These are phyloP conservation scores for Aurifilum marmelostoma DNA, from an alignment of 2,329 filamentous ascomycete genomes.

Conservation along the genomic window DNA sequence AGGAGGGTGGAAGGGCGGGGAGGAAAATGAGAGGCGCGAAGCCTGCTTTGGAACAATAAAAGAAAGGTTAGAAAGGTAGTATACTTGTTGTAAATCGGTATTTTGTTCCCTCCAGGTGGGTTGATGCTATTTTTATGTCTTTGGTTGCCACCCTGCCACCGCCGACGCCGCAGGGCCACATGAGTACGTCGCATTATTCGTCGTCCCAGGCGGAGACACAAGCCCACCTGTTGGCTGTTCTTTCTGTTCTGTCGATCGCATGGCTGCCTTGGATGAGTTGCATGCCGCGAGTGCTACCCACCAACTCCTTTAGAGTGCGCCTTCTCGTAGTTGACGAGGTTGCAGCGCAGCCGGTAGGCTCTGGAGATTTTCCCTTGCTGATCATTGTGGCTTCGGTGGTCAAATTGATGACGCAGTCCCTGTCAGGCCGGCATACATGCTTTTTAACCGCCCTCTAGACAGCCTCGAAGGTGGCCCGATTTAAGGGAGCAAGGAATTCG, in stretches of 20 bases:
- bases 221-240: neutral
- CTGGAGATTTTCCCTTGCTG: neutral
- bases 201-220: neutral
- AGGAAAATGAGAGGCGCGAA: neutral
- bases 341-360: neutral
- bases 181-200: neutral
- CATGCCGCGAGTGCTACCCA: neutral
- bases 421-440: neutral
- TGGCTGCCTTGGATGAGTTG: neutral
- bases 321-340: neutral
- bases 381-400: neutral
- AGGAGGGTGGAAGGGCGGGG: neutral
- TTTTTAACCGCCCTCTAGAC: neutral
- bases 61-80: neutral
- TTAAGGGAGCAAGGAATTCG: neutral
- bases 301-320: neutral
- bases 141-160: neutral
- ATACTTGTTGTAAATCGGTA: neutral
- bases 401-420: neutral
- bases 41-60: neutral
- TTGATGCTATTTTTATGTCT: conserved; percentile 9
- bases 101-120: neutral
- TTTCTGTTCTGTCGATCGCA: neutral
- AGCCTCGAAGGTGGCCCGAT: neutral
- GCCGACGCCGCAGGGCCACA: conserved; percentile 1